Conservation (phyloP, 768 basidiomycete genomes). For the Heimioporus sp. region DNA sequence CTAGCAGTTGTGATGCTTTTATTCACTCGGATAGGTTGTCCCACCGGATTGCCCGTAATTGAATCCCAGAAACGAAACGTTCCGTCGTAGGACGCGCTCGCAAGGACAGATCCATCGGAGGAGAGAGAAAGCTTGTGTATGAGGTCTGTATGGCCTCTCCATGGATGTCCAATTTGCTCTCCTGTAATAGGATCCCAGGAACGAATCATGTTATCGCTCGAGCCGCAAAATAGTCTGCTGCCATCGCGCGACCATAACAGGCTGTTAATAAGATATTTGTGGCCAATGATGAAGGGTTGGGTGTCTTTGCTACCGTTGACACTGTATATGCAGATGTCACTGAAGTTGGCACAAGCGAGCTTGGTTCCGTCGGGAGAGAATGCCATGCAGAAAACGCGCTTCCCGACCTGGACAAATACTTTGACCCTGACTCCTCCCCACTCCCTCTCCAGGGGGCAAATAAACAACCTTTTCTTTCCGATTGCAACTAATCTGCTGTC, state of each 20-base stretch:
- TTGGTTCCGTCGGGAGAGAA: conserved; percentile 2
- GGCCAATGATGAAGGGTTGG: neutral
- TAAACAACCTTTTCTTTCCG: neutral
- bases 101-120: too few relatives aligned
- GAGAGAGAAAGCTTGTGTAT: too few relatives aligned
- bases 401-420: neutral
- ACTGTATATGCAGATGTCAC: neutral
- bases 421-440: neutral
- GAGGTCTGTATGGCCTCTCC: too few relatives aligned
- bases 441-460: neutral
- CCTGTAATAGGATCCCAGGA: neutral
- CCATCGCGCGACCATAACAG: conserved; percentile 5
- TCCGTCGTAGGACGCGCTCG: too few relatives aligned
- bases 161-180: too few relatives aligned
- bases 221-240: conserved; percentile 1
- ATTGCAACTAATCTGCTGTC: conserved; percentile 1
- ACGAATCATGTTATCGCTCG: neutral
- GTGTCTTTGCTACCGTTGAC: neutral
- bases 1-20: too few relatives aligned
- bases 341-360: neutral
- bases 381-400: neutral
- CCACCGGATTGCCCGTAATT: too few relatives aligned
- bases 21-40: too few relatives aligned
- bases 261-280: neutral
- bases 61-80: too few relatives aligned